A percentile compares a stretch with the other conserved stretches of the same genome.
Evolutionary conservation across 306 rosid genomes (phyloP).

Genomic region (Cucurbita maxima): DNA sequence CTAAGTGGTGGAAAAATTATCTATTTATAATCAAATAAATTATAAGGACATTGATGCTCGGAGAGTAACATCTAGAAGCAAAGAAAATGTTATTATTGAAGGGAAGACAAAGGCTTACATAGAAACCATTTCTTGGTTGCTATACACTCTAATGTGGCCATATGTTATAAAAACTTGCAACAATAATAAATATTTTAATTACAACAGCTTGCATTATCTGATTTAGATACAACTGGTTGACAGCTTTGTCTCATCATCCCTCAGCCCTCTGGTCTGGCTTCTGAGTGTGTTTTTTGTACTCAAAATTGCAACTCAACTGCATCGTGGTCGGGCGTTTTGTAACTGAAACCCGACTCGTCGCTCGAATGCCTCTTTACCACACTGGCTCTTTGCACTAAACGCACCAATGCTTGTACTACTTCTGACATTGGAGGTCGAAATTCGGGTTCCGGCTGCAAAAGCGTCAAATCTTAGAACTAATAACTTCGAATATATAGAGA

Average conservation of each 20-base stretch:
- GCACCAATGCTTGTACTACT: constrained; percentile 90
- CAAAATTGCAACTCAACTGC: constrained; percentile 28
- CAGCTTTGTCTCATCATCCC: neutral
- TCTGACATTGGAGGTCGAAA: constrained; percentile 98
- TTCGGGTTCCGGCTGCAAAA: constrained; percentile 69
- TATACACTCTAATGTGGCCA: neutral
- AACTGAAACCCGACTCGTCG: constrained; percentile 66
- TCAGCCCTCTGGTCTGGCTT: neutral
- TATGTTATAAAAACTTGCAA: neutral
- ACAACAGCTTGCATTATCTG: neutral
- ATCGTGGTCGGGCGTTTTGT: constrained; percentile 75
- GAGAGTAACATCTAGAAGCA: no score
- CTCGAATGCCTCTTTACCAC: constrained; percentile 69
- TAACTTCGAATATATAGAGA: neutral
- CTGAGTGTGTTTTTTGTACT: neutral
- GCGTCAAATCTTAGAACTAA: neutral
- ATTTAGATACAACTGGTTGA: neutral
- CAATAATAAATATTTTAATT: neutral
- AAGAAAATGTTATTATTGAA: neutral
- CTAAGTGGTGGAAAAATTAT: no score
- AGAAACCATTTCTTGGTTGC: neutral
- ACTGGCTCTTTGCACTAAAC: constrained; percentile 81
- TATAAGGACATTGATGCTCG: no score
- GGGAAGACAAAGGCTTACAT: neutral
- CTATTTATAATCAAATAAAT: no score